Evolutionary conservation across 169 alveolate genomes (phyloP).

Genomic region (Cryptosporidium sp.): DNA sequence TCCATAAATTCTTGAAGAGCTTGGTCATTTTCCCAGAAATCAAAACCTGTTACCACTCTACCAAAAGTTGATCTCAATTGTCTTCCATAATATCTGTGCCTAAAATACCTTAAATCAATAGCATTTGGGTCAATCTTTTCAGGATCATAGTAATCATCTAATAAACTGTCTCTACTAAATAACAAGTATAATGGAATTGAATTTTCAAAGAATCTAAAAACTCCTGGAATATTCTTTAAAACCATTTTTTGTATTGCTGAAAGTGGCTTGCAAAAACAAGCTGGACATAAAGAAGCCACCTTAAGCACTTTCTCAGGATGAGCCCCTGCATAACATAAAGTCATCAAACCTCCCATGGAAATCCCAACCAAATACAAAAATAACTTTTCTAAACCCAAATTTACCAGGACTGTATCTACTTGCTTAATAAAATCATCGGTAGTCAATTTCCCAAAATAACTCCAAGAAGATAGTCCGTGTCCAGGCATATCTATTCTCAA

Average conservation of each 20-base stretch:
- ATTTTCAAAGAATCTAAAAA: not conserved
- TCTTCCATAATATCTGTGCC: constrained; percentile 54
- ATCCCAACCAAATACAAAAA: constrained; percentile 38
- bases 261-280: constrained; percentile 47
- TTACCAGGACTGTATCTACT: constrained; percentile 32
- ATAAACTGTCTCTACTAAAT: not conserved
- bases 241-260: not conserved
- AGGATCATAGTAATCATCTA: constrained; percentile 37
- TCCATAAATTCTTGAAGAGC: constrained; percentile 10
- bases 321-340: constrained; percentile 31
- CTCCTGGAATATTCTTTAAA: constrained; percentile 19
- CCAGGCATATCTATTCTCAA: constrained; percentile 73
- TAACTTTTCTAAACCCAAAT: constrained; percentile 19
- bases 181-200: constrained; percentile 36
- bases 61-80: constrained; percentile 55
- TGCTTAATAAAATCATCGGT: constrained; percentile 33
- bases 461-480: constrained; percentile 67
- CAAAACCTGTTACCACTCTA: constrained; percentile 56
- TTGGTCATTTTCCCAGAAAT: constrained; percentile 56
- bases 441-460: constrained; percentile 56
- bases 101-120: constrained; percentile 28
- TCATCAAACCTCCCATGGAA: constrained; percentile 59
- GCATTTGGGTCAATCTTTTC: constrained; percentile 15
- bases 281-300: constrained; percentile 67
- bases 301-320: constrained; percentile 54